phyloP scores from a whole-genome alignment of 2,329 filamentous ascomycete genomes.

The Fusarium multiceps region DNA sequence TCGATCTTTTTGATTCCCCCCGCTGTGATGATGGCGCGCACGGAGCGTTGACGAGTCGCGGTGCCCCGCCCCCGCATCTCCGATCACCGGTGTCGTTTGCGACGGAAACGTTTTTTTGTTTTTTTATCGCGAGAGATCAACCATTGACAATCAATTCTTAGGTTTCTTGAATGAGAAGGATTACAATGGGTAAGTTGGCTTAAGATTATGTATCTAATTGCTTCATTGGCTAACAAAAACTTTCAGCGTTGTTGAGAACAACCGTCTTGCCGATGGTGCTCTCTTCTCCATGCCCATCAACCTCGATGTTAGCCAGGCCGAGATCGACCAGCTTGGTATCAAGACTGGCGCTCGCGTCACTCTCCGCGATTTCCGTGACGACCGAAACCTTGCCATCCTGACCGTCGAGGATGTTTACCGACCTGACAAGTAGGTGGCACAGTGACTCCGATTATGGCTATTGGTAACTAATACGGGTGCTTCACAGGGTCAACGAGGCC shows the following conservation, averaged over 20 bases:
- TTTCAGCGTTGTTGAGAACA: conserved; percentile 83
- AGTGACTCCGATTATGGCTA: not conserved
- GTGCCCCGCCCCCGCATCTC: conserved; percentile 44
- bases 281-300: conserved; percentile 98
- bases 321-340: conserved; percentile 78
- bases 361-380: conserved; percentile 94
- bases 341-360: conserved; percentile 85
- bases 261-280: conserved; percentile 86
- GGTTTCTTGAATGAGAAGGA: conserved; percentile 98
- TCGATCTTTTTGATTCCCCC: conserved; percentile 6
- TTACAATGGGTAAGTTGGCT: conserved; percentile 81
- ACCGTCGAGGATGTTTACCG: conserved; percentile 95
- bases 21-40: conserved; percentile 31
- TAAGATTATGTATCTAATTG: not conserved
- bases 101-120: conserved; percentile 1
- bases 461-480: conserved; percentile 34
- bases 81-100: conserved; percentile 21
- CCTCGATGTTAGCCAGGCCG: conserved; percentile 82
- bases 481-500: conserved; percentile 81
- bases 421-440: conserved; percentile 84
- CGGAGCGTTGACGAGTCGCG: conserved; percentile 18
- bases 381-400: conserved; percentile 94
- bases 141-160: conserved; percentile 52
- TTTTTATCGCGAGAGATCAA: conserved; percentile 6
- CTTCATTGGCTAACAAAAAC: conserved; percentile 43